A percentile compares a stretch with the other conserved stretches of the same genome.
Evolutionary conservation across 1,139 yeast genomes (phyloP).

Genomic region (Citeromyces hawaiiensis): DNA sequence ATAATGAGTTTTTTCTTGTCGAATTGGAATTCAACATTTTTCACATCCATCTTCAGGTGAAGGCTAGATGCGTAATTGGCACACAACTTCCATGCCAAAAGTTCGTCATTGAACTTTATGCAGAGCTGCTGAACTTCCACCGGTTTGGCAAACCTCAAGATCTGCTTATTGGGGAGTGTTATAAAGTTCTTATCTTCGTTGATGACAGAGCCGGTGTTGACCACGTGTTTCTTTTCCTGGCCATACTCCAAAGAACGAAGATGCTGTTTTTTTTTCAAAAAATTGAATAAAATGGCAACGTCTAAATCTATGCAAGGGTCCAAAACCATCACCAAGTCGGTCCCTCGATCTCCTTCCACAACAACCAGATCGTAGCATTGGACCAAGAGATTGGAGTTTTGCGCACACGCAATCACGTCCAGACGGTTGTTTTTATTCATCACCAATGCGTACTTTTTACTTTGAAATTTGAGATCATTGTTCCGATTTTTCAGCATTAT

Average conservation of each 20-base stretch:
- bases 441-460: constrained; percentile 24
- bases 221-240: constrained; percentile 18
- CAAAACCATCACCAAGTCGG: constrained; percentile 73
- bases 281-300: constrained; percentile 72
- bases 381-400: constrained; percentile 43
- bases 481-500: constrained; percentile 16
- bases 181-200: constrained; percentile 21
- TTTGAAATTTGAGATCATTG: constrained; percentile 16
- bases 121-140: constrained; percentile 49
- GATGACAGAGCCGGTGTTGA: constrained; percentile 7
- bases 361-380: constrained; percentile 70
- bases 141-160: constrained; percentile 56
- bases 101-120: constrained; percentile 58
- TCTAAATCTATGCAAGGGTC: constrained; percentile 57
- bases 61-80: constrained; percentile 32
- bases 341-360: constrained; percentile 93
- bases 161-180: constrained; percentile 41
- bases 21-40: constrained; percentile 84
- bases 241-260: constrained; percentile 59
- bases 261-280: constrained; percentile 66
- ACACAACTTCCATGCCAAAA: constrained; percentile 54
- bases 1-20: constrained; percentile 90
- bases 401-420: constrained; percentile 26
- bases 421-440: constrained; percentile 44
- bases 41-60: constrained; percentile 16